A percentile compares a stretch with the other conserved stretches of the same genome.
Evolutionary conservation across 371 early-diverging fungal species (phyloP).

Genomic region (Apophysomyces sp.): DNA sequence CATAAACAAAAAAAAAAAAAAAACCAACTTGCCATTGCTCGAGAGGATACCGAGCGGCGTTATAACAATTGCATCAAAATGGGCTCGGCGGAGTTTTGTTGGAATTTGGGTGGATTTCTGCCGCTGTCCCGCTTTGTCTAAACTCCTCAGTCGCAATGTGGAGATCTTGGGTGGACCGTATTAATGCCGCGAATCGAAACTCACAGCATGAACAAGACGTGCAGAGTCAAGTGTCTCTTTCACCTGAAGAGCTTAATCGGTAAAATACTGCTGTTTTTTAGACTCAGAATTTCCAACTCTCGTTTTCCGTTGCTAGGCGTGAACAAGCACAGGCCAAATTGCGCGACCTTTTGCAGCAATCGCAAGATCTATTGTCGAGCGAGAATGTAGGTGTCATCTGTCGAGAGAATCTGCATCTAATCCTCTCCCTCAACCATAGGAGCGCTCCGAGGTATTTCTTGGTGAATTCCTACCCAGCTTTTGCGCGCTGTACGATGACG

Average conservation of each 20-base stretch:
- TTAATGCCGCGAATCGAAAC: constrained; percentile 32
- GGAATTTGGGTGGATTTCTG: neutral
- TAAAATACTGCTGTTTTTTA: neutral
- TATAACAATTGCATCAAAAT: neutral
- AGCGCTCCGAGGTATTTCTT: constrained; percentile 29
- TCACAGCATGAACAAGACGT: constrained; percentile 17
- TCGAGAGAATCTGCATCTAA: neutral
- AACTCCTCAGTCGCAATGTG: constrained; percentile 24
- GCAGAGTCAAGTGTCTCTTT: constrained; percentile 11
- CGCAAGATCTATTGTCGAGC: constrained; percentile 16
- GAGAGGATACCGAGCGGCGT: neutral
- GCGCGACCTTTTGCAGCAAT: constrained; percentile 23
- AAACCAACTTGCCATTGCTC: no score
- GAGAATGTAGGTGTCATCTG: constrained; percentile 21
- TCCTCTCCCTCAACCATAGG: constrained; percentile 13
- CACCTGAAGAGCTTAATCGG: neutral
- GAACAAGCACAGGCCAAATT: constrained; percentile 22
- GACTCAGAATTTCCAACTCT: neutral
- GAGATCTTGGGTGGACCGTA: constrained; percentile 52
- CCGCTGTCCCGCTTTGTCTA: neutral
- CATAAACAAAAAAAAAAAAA: no score
- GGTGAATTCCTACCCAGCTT: constrained; percentile 30
- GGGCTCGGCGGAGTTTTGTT: neutral
- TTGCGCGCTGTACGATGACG: constrained; percentile 24
- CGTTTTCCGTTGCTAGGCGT: constrained; percentile 16